phyloP scores from a whole-genome alignment of 2,329 filamentous ascomycete species.

The Verticillium klebahnii region DNA sequence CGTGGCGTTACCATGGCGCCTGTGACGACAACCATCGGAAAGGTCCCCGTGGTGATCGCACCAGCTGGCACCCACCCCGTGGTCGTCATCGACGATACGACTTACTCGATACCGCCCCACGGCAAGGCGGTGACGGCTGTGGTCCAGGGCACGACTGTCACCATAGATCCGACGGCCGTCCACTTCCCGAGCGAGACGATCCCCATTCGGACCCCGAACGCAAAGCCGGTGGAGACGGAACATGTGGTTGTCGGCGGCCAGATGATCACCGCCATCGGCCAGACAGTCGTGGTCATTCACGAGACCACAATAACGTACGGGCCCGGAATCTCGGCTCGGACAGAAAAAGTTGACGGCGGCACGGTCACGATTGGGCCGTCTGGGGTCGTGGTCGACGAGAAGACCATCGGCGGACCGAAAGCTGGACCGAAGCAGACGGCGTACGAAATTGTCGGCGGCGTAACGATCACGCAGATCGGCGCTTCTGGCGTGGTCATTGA shows the following conservation, averaged over 20 bases:
- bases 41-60: constrained; percentile 35
- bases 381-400: constrained; percentile 34
- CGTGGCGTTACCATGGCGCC: constrained; percentile 9
- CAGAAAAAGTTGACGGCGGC: constrained; percentile 42
- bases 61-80: constrained; percentile 23
- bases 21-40: constrained; percentile 32
- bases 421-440: constrained; percentile 30
- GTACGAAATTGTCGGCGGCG: constrained; percentile 46
- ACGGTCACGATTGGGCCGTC: constrained; percentile 45
- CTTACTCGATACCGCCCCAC: constrained; percentile 33
- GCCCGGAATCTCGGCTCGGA: constrained; percentile 22
- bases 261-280: constrained; percentile 38
- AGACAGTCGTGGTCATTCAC: constrained; percentile 33
- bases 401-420: constrained; percentile 36
- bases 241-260: constrained; percentile 44
- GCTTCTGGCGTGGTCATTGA: constrained; percentile 44
- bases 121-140: constrained; percentile 26
- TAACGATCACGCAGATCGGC: constrained; percentile 46
- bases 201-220: constrained; percentile 7
- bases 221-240: constrained; percentile 26
- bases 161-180: constrained; percentile 28
- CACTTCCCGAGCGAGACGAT: constrained; percentile 27
- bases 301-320: constrained; percentile 43
- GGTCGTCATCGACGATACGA: constrained; percentile 36
- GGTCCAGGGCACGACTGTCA: constrained; percentile 26